Base-by-base conservation (phyloP, 2,329 filamentous ascomycete genomes). In the Colletotrichum noveboracense region DNA sequence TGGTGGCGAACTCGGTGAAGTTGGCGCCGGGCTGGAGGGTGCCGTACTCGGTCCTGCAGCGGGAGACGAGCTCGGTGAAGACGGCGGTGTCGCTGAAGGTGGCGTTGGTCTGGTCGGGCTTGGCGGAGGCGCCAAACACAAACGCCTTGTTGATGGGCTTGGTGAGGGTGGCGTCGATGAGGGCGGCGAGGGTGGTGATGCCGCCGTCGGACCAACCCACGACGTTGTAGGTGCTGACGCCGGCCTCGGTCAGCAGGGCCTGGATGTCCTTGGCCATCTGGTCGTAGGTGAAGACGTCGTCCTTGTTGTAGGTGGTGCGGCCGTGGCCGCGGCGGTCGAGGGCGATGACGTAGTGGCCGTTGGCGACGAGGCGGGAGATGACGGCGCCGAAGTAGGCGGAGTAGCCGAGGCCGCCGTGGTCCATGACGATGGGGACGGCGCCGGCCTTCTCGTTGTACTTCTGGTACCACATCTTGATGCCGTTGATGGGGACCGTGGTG, bases 161-260 rank as follows among this genome's bases (percentile, higher is more conserved):
- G 2, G 80, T 77, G 55, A 81, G 81, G 14, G 74, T 78, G 1
- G 80, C 67, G 80, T 85, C 80, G 52, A 85, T 78, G 28, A 87
- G 82, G 8, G 81, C 82, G 5, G 83, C 78, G 6, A 86, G 81
- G 3, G 85, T 84, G 7, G 84, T 84, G 24, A 83, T 82, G 43
- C 82, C 85, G 55, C 85, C 85, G 69, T 87, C 86, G 10, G 84
- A 86, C 86, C 85, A 87, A 30, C 85, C 85, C 6, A 86, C 83
- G 30, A 84, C 81, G 71, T 82, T 80, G 76, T 84, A 84, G 69
- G 78, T 70, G 6, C 61, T 70, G 3, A 86, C 79, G 2, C 82
- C 82, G 7, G 80, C 77, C 2, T 78, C 52, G 7, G 80, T 78
- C 6, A 87, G 81, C 56, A 84, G 80, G 6, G 75, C 81, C 32